Evolutionary conservation across 495 filamentous ascomycete species (phyloP).

Genomic region (Penicillium roqueforti): DNA sequence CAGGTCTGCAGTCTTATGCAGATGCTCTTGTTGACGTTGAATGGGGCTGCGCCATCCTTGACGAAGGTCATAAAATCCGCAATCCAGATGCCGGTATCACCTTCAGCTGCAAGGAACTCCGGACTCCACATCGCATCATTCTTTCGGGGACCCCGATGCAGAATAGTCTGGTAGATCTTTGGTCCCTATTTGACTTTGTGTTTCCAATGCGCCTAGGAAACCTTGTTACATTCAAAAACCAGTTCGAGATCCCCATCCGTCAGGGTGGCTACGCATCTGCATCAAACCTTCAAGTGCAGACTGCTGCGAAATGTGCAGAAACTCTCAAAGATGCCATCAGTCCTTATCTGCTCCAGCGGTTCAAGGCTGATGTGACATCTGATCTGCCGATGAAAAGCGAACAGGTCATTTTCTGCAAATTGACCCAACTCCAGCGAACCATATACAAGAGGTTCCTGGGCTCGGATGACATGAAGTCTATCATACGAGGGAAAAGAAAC

Average conservation of each 20-base stretch:
- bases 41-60: constrained; percentile 91
- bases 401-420: constrained; percentile 90
- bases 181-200: constrained; percentile 96
- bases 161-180: constrained; percentile 93
- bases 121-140: constrained; percentile 84
- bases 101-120: constrained; percentile 85
- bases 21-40: constrained; percentile 72
- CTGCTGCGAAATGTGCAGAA: constrained; percentile 83
- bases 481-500: constrained; percentile 68
- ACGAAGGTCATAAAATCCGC: constrained; percentile 96
- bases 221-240: constrained; percentile 78
- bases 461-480: constrained; percentile 75
- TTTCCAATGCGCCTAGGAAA: constrained; percentile 94
- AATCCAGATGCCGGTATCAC: constrained; percentile 93
- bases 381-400: constrained; percentile 94
- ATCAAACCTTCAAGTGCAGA: constrained; percentile 85
- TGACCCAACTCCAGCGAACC: constrained; percentile 69
- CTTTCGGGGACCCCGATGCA: constrained; percentile 96
- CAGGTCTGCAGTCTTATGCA: constrained; percentile 82
- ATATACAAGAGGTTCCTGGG: constrained; percentile 76
- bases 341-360: constrained; percentile 85
- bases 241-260: constrained; percentile 89
- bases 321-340: constrained; percentile 87
- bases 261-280: constrained; percentile 92
- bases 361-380: constrained; percentile 89